These are phyloP conservation scores for Bullera alba DNA, from an alignment of 768 basidiomycete species.

Conservation along the genomic window DNA sequence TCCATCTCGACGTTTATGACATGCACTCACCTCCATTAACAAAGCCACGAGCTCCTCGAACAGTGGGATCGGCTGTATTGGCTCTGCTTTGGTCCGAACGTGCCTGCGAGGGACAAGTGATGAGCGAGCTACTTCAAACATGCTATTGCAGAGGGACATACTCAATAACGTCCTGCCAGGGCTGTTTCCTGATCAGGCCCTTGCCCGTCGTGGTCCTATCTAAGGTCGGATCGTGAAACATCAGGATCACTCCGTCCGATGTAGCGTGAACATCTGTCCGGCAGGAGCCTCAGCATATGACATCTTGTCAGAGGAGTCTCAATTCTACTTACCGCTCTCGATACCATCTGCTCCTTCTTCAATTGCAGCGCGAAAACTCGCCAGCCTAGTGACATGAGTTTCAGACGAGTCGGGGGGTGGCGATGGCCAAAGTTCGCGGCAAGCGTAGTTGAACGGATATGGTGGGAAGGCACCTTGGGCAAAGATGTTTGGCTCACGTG, in stretches of 20 bases:
- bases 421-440: background rate
- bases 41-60: conserved; percentile 45
- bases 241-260: conserved; percentile 41
- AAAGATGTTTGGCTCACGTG: too few relatives aligned
- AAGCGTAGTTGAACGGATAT: background rate
- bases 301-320: background rate
- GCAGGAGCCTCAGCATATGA: conserved; percentile 2
- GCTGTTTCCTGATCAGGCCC: conserved; percentile 40
- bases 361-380: conserved; percentile 43
- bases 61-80: conserved; percentile 45
- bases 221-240: conserved; percentile 47
- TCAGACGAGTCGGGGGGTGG: background rate
- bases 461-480: too few relatives aligned
- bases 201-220: conserved; percentile 46
- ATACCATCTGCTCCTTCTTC: conserved; percentile 42
- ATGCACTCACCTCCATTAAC: conserved; percentile 41
- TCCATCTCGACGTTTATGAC: background rate
- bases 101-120: conserved; percentile 23
- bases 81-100: conserved; percentile 42
- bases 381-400: conserved; percentile 13
- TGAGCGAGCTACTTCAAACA: background rate
- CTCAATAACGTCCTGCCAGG: conserved; percentile 44
- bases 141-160: conserved; percentile 10
- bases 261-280: conserved; percentile 40
- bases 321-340: conserved; percentile 34